These are phyloP conservation scores for Babesia bigemina DNA, from an alignment of 169 alveolate species.

Conservation along the genomic window DNA sequence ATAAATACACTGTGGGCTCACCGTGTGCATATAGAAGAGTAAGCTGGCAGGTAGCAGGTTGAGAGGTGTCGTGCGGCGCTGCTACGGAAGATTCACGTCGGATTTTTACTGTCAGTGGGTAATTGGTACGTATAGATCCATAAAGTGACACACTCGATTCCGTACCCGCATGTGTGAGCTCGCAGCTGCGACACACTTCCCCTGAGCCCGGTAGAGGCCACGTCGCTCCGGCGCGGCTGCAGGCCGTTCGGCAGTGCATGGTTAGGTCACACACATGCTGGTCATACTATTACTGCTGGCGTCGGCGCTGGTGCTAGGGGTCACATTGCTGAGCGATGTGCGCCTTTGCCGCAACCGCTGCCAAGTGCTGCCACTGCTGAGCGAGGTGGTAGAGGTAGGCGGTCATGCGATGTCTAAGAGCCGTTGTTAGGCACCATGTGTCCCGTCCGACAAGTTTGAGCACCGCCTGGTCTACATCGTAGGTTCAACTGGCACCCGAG, in stretches of 20 bases:
- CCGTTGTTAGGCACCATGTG: constrained; percentile 47
- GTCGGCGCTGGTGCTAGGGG: constrained; percentile 24
- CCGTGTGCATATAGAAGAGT: too few species aligned
- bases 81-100: background rate
- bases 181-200: constrained; percentile 5
- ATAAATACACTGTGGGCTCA: too few species aligned
- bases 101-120: background rate
- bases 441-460: constrained; percentile 46
- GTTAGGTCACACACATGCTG: constrained; percentile 3
- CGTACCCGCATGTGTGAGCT: constrained; percentile 6
- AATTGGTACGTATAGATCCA: background rate
- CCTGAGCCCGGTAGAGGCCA: constrained; percentile 9
- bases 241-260: background rate
- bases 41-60: too few species aligned
- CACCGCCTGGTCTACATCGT: constrained; percentile 54
- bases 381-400: constrained; percentile 26
- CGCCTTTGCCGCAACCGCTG: constrained; percentile 31
- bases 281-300: constrained; percentile 6
- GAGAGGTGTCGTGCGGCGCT: background rate
- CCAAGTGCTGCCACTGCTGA: constrained; percentile 28
- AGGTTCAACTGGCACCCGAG: background rate
- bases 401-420: background rate
- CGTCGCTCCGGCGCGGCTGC: background rate
- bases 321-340: constrained; percentile 30
- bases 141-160: background rate